These are phyloP conservation scores for Nakazawaea populi DNA, from an alignment of 805 yeast species.

Conservation along the genomic window DNA sequence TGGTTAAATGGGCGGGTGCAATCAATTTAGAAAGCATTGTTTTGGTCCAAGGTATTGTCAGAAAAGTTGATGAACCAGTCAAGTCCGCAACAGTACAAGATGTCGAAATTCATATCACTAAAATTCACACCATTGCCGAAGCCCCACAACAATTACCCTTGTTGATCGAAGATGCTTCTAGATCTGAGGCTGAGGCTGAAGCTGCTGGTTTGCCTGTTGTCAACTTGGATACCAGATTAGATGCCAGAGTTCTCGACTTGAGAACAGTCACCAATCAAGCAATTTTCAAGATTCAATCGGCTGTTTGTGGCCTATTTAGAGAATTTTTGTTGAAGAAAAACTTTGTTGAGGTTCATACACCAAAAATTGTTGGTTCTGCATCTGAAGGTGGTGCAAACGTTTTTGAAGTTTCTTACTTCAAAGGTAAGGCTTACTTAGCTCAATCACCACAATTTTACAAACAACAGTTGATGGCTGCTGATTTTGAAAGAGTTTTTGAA, in stretches of 20 bases:
- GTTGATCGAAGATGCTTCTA: conserved; percentile 91
- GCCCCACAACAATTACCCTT: conserved; percentile 93
- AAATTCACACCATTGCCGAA: conserved; percentile 73
- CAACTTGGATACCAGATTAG: conserved; percentile 93
- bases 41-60: conserved; percentile 78
- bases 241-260: conserved; percentile 90
- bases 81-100: conserved; percentile 90
- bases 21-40: conserved; percentile 89
- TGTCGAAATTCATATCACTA: conserved; percentile 73
- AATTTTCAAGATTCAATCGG: conserved; percentile 89
- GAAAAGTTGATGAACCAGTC: conserved; percentile 79
- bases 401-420: conserved; percentile 89
- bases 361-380: conserved; percentile 91
- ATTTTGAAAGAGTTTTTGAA: conserved; percentile 94
- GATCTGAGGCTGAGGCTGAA: conserved; percentile 93
- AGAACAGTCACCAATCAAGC: conserved; percentile 98
- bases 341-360: conserved; percentile 93
- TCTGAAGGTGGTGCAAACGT: conserved; percentile 98
- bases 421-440: conserved; percentile 87
- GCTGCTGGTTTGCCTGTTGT: conserved; percentile 89
- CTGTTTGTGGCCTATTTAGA: conserved; percentile 81
- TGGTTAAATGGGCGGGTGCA: conserved; percentile 93
- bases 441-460: conserved; percentile 98
- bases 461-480: conserved; percentile 97
- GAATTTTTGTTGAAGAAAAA: conserved; percentile 67